A percentile compares a stretch with the other conserved stretches of the same genome.
Evolutionary conservation across 2,329 filamentous ascomycete genomes (phyloP).

Genomic region (Pseudocercospora cruenta): DNA sequence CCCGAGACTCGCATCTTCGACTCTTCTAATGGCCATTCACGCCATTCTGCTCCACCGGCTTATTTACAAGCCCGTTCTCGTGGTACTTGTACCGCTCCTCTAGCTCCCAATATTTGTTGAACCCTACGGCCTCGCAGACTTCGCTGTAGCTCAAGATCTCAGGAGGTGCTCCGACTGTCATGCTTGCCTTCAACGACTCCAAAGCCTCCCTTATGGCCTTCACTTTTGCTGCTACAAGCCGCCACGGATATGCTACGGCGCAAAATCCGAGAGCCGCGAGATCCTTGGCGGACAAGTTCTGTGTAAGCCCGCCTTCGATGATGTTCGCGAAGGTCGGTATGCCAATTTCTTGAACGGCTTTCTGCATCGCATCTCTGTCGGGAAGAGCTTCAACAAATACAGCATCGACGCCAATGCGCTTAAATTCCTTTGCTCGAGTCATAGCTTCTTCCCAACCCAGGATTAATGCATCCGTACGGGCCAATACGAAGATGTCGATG

Average conservation of each 20-base stretch:
- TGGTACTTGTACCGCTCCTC: conserved; percentile 17
- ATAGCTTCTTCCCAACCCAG: conserved; percentile 52
- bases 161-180: conserved; percentile 48
- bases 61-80: background rate
- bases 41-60: background rate
- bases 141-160: conserved; percentile 50
- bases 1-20: too few species aligned
- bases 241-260: conserved; percentile 51
- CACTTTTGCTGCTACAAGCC: conserved; percentile 49
- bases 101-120: conserved; percentile 16
- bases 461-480: conserved; percentile 50
- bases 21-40: background rate
- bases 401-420: conserved; percentile 50
- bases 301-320: conserved; percentile 48
- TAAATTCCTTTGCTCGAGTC: conserved; percentile 46
- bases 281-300: conserved; percentile 47
- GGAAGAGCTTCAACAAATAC: conserved; percentile 54
- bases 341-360: background rate
- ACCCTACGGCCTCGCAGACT: conserved; percentile 33
- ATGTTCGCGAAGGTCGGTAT: conserved; percentile 47
- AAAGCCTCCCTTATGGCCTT: conserved; percentile 46
- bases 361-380: conserved; percentile 40
- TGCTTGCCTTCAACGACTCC: conserved; percentile 47
- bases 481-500: conserved; percentile 52
- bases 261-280: conserved; percentile 46